These are phyloP conservation scores for Eutrema heterophyllum DNA, from an alignment of 345 rosid species.

Conservation along the genomic window DNA sequence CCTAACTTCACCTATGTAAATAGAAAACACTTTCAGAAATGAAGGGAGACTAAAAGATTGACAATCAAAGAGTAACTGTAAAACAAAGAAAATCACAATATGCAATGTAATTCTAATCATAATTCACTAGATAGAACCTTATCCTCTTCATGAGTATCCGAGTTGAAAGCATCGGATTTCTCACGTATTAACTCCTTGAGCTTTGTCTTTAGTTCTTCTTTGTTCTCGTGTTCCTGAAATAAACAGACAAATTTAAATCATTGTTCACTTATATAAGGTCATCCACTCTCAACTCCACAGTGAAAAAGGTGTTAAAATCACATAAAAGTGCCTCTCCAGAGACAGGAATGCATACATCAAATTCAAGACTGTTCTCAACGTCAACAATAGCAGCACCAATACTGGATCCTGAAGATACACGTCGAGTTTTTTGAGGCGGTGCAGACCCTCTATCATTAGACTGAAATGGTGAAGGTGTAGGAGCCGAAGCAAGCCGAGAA, in stretches of 20 bases:
- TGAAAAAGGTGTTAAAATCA: background rate
- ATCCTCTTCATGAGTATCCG: conserved; percentile 65
- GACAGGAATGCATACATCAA: conserved; percentile 78
- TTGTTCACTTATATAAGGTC: background rate
- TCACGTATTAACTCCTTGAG: conserved; percentile 71
- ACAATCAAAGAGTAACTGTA: background rate
- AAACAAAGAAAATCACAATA: background rate
- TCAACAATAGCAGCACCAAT: conserved; percentile 94
- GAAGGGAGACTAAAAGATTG: background rate
- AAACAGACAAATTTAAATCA: background rate
- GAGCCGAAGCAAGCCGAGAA: conserved; percentile 90
- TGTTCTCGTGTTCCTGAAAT: conserved; percentile 53
- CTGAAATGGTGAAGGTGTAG: conserved; percentile 75
- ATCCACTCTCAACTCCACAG: conserved; percentile 24
- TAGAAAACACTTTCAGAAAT: conserved; percentile 5
- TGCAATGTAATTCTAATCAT: background rate
- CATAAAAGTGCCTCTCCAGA: conserved; percentile 27
- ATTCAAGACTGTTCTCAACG: conserved; percentile 71
- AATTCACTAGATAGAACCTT: conserved; percentile 46
- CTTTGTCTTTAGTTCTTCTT: conserved; percentile 67
- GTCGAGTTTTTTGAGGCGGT: conserved; percentile 42
- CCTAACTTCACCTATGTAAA: conserved; percentile 74
- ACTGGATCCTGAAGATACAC: conserved; percentile 59
- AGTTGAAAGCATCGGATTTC: conserved; percentile 78
- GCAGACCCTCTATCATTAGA: conserved; percentile 28